Percentiles rank a stretch among this genome's conserved stretches.
phyloP scores from a whole-genome alignment of 202 grass and related monocot species.

The Bolboschoenoplectus hybrid region DNA sequence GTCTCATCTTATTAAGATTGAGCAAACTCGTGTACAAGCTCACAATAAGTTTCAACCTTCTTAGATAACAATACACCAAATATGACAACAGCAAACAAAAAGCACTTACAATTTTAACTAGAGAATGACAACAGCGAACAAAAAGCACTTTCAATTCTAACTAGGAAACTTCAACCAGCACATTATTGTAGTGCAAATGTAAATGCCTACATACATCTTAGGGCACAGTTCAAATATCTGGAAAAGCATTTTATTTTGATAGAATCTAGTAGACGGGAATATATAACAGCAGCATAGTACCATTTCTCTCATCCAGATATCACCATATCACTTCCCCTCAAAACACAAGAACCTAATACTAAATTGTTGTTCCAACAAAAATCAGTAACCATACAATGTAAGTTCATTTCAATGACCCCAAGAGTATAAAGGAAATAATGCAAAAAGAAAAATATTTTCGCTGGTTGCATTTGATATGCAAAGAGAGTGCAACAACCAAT shows the following conservation, averaged over 20 bases:
- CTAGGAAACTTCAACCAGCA: background rate
- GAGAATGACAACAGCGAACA: background rate
- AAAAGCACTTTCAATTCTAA: background rate
- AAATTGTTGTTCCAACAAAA: background rate
- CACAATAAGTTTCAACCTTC: background rate
- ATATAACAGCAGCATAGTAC: background rate
- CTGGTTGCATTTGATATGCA: background rate
- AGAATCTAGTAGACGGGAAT: background rate
- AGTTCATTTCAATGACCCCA: background rate
- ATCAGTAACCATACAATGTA: background rate
- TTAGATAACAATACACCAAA: background rate
- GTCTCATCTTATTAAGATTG: too few relatives aligned
- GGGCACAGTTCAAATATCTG: background rate
- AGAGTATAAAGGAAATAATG: background rate
- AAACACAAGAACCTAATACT: constrained; percentile 17
- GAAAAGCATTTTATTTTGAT: constrained; percentile 14
- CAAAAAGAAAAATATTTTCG: background rate
- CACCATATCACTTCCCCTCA: background rate
- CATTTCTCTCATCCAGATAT: background rate
- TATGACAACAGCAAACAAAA: background rate
- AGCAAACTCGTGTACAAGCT: background rate
- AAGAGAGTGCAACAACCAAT: background rate
- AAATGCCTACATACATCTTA: background rate
- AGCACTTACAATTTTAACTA: background rate
- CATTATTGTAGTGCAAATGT: background rate